Percentiles rank a stretch among this genome's conserved stretches.
These are phyloP conservation scores for Nannizziopsis arthrosporioides DNA, from an alignment of 2,329 filamentous ascomycete species.

Conservation along the genomic window DNA sequence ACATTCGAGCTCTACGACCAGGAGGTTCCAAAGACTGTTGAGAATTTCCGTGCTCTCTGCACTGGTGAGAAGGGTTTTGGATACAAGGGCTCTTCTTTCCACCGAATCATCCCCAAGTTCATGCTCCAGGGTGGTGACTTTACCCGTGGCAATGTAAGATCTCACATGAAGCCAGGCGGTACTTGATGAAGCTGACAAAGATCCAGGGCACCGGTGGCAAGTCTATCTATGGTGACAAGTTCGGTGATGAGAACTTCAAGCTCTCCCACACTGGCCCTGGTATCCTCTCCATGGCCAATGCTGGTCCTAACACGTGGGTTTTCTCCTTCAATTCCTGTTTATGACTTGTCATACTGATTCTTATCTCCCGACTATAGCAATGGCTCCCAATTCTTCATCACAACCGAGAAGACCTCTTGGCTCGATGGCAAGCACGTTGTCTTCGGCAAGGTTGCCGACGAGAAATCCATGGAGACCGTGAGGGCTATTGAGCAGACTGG, in stretches of 20 bases:
- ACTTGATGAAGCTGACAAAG: not conserved
- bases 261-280: constrained; percentile 61
- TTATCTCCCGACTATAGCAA: constrained; percentile 37
- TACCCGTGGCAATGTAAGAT: constrained; percentile 75
- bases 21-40: constrained; percentile 73
- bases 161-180: not conserved
- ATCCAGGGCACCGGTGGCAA: constrained; percentile 73
- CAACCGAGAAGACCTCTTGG: constrained; percentile 55
- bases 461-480: constrained; percentile 43
- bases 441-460: constrained; percentile 52
- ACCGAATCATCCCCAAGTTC: constrained; percentile 85
- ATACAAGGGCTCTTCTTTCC: constrained; percentile 74
- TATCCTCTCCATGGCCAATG: constrained; percentile 90
- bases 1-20: constrained; percentile 81
- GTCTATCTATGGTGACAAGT: constrained; percentile 93
- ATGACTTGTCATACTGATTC: constrained; percentile 1
- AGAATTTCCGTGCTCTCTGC: constrained; percentile 79
- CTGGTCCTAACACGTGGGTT: constrained; percentile 75
- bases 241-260: constrained; percentile 83
- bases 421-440: constrained; percentile 59
- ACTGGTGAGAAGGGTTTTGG: constrained; percentile 69
- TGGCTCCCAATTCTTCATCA: constrained; percentile 64
- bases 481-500: constrained; percentile 50
- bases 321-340: not conserved
- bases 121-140: constrained; percentile 97